Evolutionary conservation across 306 rosid genomes (phyloP), one percentile per base, ranked within the genome.

Genomic region (Morella rubra): DNA sequence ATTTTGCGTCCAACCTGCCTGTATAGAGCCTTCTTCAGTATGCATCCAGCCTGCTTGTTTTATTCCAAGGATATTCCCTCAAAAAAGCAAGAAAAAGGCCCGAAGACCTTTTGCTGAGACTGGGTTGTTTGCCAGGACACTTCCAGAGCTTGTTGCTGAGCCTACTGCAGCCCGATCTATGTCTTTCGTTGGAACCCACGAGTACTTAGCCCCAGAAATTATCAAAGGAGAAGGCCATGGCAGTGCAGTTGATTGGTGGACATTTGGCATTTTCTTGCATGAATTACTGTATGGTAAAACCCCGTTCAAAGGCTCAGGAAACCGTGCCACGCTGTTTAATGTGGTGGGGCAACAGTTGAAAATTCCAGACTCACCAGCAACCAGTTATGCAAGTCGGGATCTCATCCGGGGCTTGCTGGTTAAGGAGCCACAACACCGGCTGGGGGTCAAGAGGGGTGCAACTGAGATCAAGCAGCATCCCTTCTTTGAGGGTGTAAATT

Each of bases 201-300:
- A 95, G 76, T 95, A 95, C 81, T 92, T 95, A 62, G 99, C 99
- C 78, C 99, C 99, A 24, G 99, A 95, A 85, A 92, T 95, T 18
- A 95, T 95, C 81, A 92, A 91, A 77, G 97, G 97, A 68, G 98
- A 95, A 83, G 99, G 99, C 73, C 99, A 95, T 77, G 99, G 99
- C 70, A 95, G 99, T 75, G 99, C 99, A 47, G 99, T 95, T 70
- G 99, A 95, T 80, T 95, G 99, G 99, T 95, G 99, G 99, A 95
- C 99, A 27, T 95, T 95, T 80, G 99, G 99, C 65, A 91, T 95
- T 73, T 95, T 95, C 89, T 81, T 95, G 89, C 98, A 95, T 5
- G 99, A 95, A 65, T 85, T 95, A 18, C 84, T 95, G 44, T 95
- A 92, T 41, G 97, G 99, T n/a, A 95, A 92, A 81, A 95, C 99